phyloP scores from a whole-genome alignment of 2,329 filamentous ascomycete genomes.

The Nakataea oryzae region DNA sequence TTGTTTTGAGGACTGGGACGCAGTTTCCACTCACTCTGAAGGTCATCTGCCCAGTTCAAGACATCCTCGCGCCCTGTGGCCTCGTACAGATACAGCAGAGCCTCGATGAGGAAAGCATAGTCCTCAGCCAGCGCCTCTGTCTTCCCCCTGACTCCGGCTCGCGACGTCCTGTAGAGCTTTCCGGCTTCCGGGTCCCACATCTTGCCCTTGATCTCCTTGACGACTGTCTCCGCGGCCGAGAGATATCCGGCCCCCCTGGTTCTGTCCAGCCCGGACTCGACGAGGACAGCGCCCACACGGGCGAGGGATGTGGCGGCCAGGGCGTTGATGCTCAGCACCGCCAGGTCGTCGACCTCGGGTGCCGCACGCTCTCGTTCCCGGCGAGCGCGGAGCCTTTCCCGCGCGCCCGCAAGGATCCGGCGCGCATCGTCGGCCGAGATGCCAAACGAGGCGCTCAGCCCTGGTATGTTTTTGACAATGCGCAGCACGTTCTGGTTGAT shows the following conservation, averaged over 20 bases:
- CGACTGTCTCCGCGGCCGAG: slow-evolving; percentile 55
- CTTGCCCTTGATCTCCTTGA: slow-evolving; percentile 59
- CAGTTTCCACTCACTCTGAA: slow-evolving; percentile 51
- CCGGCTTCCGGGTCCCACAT: slow-evolving; percentile 58
- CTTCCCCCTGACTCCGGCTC: slow-evolving; percentile 50
- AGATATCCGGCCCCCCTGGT: slow-evolving; percentile 51
- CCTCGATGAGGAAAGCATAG: slow-evolving; percentile 80
- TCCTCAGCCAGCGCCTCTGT: slow-evolving; percentile 81
- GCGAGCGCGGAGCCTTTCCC: slow-evolving; percentile 57
- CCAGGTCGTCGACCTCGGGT: slow-evolving; percentile 78
- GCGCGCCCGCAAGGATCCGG: slow-evolving; percentile 55
- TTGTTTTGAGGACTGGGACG: background rate
- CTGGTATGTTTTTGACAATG: slow-evolving; percentile 54
- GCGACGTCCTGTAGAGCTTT: slow-evolving; percentile 65
- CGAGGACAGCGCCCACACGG: slow-evolving; percentile 60
- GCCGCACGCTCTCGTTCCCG: slow-evolving; percentile 64
- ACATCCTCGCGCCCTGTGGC: slow-evolving; percentile 61
- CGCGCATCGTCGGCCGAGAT: slow-evolving; percentile 59
- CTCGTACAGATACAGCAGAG: slow-evolving; percentile 75
- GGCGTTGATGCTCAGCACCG: slow-evolving; percentile 80
- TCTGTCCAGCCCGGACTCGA: slow-evolving; percentile 36
- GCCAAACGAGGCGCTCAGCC: slow-evolving; percentile 66
- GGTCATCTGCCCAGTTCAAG: slow-evolving; percentile 67
- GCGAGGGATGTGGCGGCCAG: slow-evolving; percentile 78
- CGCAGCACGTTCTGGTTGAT: slow-evolving; percentile 85